These are phyloP conservation scores for Coprinellus aureogranulatus DNA, from an alignment of 768 basidiomycete species.

Conservation along the genomic window DNA sequence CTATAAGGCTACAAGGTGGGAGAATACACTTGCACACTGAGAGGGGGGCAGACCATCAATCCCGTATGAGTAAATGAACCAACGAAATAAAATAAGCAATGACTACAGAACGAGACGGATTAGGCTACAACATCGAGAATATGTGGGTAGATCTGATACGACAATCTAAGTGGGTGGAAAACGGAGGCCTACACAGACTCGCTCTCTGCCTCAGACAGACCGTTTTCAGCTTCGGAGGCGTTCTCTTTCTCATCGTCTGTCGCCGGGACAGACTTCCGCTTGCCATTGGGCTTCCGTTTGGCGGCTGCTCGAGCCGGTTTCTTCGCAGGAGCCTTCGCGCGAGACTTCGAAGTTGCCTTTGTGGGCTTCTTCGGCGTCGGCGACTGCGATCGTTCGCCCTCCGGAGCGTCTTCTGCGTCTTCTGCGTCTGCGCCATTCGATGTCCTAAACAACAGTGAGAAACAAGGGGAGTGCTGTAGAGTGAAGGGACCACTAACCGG, in stretches of 20 bases:
- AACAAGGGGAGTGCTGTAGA: neutral
- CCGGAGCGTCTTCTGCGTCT: neutral
- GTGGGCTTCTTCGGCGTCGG: constrained; percentile 2
- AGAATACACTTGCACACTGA: neutral
- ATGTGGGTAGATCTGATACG: neutral
- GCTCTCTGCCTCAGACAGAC: neutral
- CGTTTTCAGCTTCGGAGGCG: neutral
- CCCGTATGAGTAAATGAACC: neutral
- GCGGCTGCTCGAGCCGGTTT: neutral
- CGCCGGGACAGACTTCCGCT: neutral
- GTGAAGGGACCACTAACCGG: neutral
- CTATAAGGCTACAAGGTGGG: neutral
- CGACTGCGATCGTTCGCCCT: neutral
- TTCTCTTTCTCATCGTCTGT: constrained; percentile 5
- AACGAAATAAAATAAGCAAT: neutral
- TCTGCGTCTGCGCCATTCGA: neutral
- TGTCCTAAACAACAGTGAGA: no score
- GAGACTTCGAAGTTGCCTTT: neutral
- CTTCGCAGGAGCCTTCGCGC: neutral
- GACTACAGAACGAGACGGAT: no score
- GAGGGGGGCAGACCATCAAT: neutral
- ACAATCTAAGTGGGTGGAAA: neutral
- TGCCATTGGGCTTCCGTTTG: neutral
- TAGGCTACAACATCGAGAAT: neutral
- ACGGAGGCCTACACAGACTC: neutral